Evolutionary conservation across 2,329 filamentous ascomycete genomes (phyloP), one percentile per base, ranked within the genome.

Genomic region (Fusarium luffae): DNA sequence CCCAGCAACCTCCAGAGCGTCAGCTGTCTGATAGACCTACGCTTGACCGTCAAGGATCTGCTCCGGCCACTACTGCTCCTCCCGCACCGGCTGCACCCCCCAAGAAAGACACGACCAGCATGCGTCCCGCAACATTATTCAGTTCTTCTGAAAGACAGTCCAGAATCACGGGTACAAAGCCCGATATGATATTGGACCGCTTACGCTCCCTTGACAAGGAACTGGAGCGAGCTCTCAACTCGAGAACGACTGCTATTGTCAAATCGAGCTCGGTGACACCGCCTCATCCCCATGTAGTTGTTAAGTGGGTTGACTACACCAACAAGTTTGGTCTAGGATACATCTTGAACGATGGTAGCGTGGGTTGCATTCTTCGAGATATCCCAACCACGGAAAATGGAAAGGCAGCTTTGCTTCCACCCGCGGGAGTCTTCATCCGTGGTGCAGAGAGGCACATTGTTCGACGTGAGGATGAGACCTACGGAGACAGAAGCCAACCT

Each of bases 241-340:
- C 89, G 41, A 85, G 89, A 74, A 84, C 88, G 1, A 89, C 88
- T 84, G 88, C 88, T 21, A 83, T 89, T 56, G 81, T 89, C 50
- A 85, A 84, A 0, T 82, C 86, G 12, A 86, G 88, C 79, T 82
- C 85, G 61, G 79, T 84, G 66, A 78, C 85, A 58, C 82, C 86
- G 76, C 76, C 89, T 66, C 79, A 90, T 76, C 85, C 91, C 76
- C 81, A 89, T 76, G 87, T 91, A 46, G 89, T 91, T 14, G 87
- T 91, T 13, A 93, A 94, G 76, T 96, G 93, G 93, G 93, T 96
- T 9, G 93, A 96, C 77, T 96, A 96, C 78, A 93, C 92, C 63
- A 93, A 94, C 79, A 94, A 94, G 77, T 93, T 94, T 77, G 93
- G 93, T 14, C 85, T 96, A 18, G 93, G 93, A 37, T 96, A 95